phyloP scores from a whole-genome alignment of 148 eudicot species.

The Suaeda aralocaspica region DNA sequence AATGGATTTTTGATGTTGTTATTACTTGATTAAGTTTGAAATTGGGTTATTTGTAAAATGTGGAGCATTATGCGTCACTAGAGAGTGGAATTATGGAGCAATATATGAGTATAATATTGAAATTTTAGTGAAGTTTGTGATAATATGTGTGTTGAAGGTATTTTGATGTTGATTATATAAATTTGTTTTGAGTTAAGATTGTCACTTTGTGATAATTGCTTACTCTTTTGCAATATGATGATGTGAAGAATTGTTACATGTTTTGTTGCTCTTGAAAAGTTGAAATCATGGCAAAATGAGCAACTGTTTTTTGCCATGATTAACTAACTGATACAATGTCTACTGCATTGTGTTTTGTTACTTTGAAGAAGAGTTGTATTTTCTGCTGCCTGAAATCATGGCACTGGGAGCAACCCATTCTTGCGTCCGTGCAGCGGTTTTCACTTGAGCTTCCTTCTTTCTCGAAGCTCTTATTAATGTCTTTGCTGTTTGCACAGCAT shows the following conservation, averaged over 20 bases:
- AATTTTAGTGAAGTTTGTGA: neutral
- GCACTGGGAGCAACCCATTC: neutral
- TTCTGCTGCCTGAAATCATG: neutral
- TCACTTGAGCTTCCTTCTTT: neutral
- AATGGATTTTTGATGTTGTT: neutral
- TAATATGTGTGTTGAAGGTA: neutral
- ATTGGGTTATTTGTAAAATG: neutral
- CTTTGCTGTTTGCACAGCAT: too few relatives aligned
- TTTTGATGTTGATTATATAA: neutral
- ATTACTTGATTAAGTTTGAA: slow-evolving; percentile 3
- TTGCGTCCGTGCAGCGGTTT: neutral
- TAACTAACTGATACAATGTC: too few relatives aligned
- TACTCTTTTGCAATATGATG: too few relatives aligned
- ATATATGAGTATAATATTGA: neutral
- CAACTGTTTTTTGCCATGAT: too few relatives aligned
- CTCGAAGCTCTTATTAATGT: neutral
- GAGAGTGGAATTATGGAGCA: neutral
- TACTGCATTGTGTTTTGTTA: neutral
- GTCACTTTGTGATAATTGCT: neutral
- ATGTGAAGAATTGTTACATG: too few relatives aligned
- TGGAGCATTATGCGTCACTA: neutral
- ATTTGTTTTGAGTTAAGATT: neutral
- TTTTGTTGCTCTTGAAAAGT: too few relatives aligned
- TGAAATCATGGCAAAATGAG: too few relatives aligned
- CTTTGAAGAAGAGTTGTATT: neutral